Base-by-base conservation (phyloP, 805 yeast genomes). In the Wickerhamomyces sydowiorum region DNA sequence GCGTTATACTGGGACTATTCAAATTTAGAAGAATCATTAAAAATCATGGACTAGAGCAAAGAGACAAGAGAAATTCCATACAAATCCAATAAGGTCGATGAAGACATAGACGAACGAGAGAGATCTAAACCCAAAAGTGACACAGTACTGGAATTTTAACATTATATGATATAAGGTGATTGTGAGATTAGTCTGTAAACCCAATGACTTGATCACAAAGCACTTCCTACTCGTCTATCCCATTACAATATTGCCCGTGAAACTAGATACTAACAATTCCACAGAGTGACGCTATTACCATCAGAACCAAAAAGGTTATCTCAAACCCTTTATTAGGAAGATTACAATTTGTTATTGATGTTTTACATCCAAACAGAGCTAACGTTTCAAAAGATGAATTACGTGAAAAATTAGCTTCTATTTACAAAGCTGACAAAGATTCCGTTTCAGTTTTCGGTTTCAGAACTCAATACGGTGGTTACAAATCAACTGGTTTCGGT, bases 381-480 rank as follows among this genome's bases (percentile, higher is more conserved):
- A 93, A 91, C 79, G 96, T 93, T 69, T 82, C 99, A 70, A 93
- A 93, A 87, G 97, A 89, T 72, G 99, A 93, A 77, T 83, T 93
- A 75, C 88, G 98, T 72, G 98, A 86, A 73, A 85, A 79, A 72
- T 78, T 87, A 65, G 86, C 95, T 68, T 80, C 80, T 62, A 74
- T 79, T 64, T 87, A 87, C 93, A 86, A 86, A 79, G 76, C 89
- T 66, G 95, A 86, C 66, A 86, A 86, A 79, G 95, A 86, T 63
- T 84, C 91, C 65, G 90, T 87, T 55, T 90, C 98, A 56, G 99
- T 91, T 62, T 93, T 93, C 69, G 98, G 98, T 72, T 87, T 93
- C 96, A 86, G 96, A 82, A 93, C 98, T 65, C 95, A 88, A 76
- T 93, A 79, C 75, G 99, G 99, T 87, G 99, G 99, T 76, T 96